These are phyloP conservation scores for Dendrobium chrysotoxum DNA, from an alignment of 106 monocot genomes.

Conservation along the genomic window DNA sequence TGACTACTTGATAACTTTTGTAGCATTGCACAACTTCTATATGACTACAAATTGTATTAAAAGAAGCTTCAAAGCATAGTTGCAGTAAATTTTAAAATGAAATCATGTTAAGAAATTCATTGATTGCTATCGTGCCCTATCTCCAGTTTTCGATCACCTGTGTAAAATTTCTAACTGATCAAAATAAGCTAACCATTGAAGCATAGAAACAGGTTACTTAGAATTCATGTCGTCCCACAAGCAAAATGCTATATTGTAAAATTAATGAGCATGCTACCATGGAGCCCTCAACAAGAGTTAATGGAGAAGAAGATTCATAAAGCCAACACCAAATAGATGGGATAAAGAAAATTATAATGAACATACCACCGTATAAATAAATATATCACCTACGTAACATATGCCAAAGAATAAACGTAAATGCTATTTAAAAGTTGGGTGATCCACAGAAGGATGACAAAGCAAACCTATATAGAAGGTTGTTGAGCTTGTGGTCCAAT, in stretches of 20 bases:
- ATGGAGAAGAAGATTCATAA: background rate
- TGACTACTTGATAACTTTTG: background rate
- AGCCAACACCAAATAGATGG: background rate
- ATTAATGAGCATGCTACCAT: background rate
- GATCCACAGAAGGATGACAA: background rate
- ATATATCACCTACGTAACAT: background rate
- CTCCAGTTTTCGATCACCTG: background rate
- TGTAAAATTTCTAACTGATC: background rate
- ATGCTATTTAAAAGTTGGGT: background rate
- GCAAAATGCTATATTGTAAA: background rate
- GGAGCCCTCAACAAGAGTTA: background rate
- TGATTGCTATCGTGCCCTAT: background rate
- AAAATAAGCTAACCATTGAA: background rate
- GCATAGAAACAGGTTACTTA: background rate
- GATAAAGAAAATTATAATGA: background rate
- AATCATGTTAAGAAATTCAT: background rate
- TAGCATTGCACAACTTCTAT: background rate
- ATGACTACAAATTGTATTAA: background rate
- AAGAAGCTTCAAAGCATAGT: background rate
- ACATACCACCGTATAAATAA: background rate
- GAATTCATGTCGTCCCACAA: background rate
- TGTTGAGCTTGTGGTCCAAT: conserved; percentile 16
- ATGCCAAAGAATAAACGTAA: background rate
- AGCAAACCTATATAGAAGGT: conserved; percentile 77
- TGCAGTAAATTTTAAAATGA: background rate